Base-by-base conservation (phyloP, 352 stramenopile genomes). In the Phytopythium cucurbitacearum region DNA sequence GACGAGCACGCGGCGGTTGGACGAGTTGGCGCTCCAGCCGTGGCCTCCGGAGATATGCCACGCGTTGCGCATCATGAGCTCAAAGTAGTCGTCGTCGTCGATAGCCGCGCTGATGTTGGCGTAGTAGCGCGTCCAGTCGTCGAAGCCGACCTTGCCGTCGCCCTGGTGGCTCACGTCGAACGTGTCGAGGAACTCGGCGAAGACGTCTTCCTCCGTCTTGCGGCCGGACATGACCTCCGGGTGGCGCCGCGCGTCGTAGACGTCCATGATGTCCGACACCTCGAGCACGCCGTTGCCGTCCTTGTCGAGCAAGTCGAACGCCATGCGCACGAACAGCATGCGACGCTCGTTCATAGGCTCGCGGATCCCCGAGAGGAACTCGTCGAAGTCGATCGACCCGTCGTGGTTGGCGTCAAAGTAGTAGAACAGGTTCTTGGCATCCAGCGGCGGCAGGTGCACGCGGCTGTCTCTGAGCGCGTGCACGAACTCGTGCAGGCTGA, bases 1-100 rank as follows among this genome's bases (percentile, higher is more conserved):
- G 35, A 94, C 79, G 3, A 92, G 66, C n/a, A 92, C 60, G 1
- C 83, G 60, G 4, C 67, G 67, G 39, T 88, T 92, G 1, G 53
- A 57, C 2, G 75, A 76, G 65, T 94, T 94, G 41, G 60, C 77
- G 37, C 60, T 62, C 66, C 62, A 73, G 28, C 76, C 74, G 9
- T 66, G 16, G 12, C 77, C 85, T 21, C 76, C 69, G 3, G 64
- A 74, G 36, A 93, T 68, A 48, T 88, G 74, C 77, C 77, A 88
- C 4, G 77, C 78, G 54, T 96, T 97, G 53, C 85, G 83, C 63
- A 97, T 89, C 82, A 97, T 94, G 43, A 93, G 65, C 68, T 96
- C 87, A 56, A 97, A 97, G 56, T 97, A 96, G 38, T 97, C 86
- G 59, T 97, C 91, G 65, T 94, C 79, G 47, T 97, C 87, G 53